Percentiles rank a stretch among this genome's conserved stretches.
These are phyloP conservation scores for Beauveria medogensis DNA, from an alignment of 2,329 filamentous ascomycete species.

Conservation along the genomic window DNA sequence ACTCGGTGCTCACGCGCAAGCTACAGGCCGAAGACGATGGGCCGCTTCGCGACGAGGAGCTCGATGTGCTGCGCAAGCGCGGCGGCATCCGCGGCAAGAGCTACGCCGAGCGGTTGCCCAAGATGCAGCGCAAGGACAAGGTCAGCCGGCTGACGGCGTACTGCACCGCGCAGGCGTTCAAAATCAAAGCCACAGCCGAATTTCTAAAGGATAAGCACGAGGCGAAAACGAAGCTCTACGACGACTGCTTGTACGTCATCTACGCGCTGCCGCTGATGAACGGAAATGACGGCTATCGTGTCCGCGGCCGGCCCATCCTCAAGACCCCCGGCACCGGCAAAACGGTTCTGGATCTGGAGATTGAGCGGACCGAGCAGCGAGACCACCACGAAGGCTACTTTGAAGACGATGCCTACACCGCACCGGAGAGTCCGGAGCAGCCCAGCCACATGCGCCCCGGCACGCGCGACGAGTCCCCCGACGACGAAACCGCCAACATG, in stretches of 20 bases:
- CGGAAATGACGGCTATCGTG: constrained; percentile 76
- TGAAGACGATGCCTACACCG: constrained; percentile 57
- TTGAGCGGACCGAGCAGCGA: constrained; percentile 82
- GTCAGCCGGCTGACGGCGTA: constrained; percentile 88
- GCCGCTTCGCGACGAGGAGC: constrained; percentile 60
- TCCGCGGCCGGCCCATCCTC: constrained; percentile 82
- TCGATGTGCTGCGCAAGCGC: constrained; percentile 53
- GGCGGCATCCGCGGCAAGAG: constrained; percentile 68
- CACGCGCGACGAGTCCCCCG: constrained; percentile 23
- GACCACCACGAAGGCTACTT: constrained; percentile 91
- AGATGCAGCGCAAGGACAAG: constrained; percentile 78
- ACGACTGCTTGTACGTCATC: constrained; percentile 92
- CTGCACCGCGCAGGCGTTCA: constrained; percentile 90
- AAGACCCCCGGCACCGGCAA: constrained; percentile 86
- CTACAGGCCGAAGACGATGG: constrained; percentile 51
- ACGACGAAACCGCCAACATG: constrained; percentile 18
- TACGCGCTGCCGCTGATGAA: constrained; percentile 87
- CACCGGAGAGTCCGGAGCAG: constrained; percentile 24
- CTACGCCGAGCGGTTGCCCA: constrained; percentile 88
- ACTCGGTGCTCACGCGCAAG: constrained; percentile 25
- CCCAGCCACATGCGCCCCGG: constrained; percentile 20
- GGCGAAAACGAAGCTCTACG: constrained; percentile 91
- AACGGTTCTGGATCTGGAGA: constrained; percentile 87
- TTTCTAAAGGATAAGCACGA: constrained; percentile 84
- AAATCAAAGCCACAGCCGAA: constrained; percentile 76